These are phyloP conservation scores for Tulasnella sp. DNA, from an alignment of 768 basidiomycete genomes.

Conservation along the genomic window DNA sequence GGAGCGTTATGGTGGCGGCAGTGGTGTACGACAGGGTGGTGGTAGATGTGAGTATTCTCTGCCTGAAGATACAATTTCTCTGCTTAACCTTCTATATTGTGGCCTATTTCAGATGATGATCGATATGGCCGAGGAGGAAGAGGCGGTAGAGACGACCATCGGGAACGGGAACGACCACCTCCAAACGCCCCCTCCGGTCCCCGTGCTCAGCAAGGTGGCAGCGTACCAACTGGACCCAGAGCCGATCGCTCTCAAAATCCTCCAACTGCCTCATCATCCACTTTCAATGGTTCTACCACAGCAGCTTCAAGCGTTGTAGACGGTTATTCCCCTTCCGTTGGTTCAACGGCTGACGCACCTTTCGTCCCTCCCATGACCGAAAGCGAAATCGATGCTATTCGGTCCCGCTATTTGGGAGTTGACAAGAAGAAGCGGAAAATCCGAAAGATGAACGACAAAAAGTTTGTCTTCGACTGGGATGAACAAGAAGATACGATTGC, in stretches of 20 bases:
- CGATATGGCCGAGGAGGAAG: conserved; percentile 27
- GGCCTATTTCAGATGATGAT: conserved; percentile 34
- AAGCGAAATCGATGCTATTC: conserved; percentile 70
- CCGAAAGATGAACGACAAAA: conserved; percentile 90
- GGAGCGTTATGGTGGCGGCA: conserved; percentile 36
- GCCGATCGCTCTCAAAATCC: conserved; percentile 51
- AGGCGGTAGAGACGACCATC: background rate
- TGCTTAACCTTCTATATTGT: conserved; percentile 1
- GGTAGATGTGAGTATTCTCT: conserved; percentile 35
- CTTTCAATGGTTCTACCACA: conserved; percentile 31
- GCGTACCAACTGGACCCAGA: conserved; percentile 75
- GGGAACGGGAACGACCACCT: conserved; percentile 32
- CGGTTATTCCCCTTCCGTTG: background rate
- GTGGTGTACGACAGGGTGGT: conserved; percentile 28
- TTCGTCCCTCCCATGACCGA: conserved; percentile 66
- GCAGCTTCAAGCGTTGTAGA: conserved; percentile 25
- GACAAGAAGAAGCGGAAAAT: conserved; percentile 92
- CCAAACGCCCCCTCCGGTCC: conserved; percentile 19
- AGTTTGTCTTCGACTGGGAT: conserved; percentile 99
- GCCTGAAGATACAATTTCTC: conserved; percentile 7
- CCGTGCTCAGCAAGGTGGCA: conserved; percentile 44
- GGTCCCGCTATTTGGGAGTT: conserved; percentile 89
- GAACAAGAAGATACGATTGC: conserved; percentile 84
- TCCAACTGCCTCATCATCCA: conserved; percentile 30
- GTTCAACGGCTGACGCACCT: conserved; percentile 32